These are phyloP conservation scores for Diaporthe batatas DNA, from an alignment of 2,329 filamentous ascomycete species.

Conservation along the genomic window DNA sequence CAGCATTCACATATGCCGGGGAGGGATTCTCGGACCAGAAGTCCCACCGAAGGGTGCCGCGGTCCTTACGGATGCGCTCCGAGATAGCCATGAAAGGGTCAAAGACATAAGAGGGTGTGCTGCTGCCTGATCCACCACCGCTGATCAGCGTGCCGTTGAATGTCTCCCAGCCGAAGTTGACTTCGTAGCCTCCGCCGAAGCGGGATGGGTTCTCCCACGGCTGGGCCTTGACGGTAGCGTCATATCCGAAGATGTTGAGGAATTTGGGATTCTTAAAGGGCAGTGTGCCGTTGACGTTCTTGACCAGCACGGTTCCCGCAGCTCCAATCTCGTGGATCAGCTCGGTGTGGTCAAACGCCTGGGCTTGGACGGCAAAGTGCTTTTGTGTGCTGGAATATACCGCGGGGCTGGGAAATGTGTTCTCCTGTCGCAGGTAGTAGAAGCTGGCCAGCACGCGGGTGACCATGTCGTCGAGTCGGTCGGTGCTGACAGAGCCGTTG, in stretches of 20 bases:
- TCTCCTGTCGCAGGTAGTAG: constrained; percentile 36
- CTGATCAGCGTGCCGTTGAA: constrained; percentile 59
- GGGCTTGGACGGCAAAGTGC: constrained; percentile 39
- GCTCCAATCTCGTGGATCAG: constrained; percentile 41
- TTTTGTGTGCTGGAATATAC: constrained; percentile 38
- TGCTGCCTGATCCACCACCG: constrained; percentile 68
- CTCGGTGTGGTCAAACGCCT: constrained; percentile 25
- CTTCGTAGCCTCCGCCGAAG: constrained; percentile 69
- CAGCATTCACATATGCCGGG: constrained; percentile 37
- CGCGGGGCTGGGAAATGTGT: constrained; percentile 34
- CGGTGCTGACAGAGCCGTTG: constrained; percentile 69
- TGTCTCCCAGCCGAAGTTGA: constrained; percentile 52
- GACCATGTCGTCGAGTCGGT: constrained; percentile 70
- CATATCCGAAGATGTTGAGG: constrained; percentile 67
- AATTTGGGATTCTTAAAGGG: constrained; percentile 68
- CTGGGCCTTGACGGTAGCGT: constrained; percentile 65
- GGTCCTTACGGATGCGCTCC: constrained; percentile 69
- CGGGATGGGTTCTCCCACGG: constrained; percentile 39
- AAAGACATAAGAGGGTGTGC: constrained; percentile 85
- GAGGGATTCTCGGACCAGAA: constrained; percentile 40
- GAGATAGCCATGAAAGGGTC: constrained; percentile 72
- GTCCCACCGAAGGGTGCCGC: constrained; percentile 56
- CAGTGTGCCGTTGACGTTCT: constrained; percentile 69
- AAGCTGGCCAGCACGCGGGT: constrained; percentile 46
- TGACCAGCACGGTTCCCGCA: constrained; percentile 64